Evolutionary conservation across 2,329 filamentous ascomycete species (phyloP), one percentile per base, ranked within the genome.

Genomic region (Alternaria metachromatica): DNA sequence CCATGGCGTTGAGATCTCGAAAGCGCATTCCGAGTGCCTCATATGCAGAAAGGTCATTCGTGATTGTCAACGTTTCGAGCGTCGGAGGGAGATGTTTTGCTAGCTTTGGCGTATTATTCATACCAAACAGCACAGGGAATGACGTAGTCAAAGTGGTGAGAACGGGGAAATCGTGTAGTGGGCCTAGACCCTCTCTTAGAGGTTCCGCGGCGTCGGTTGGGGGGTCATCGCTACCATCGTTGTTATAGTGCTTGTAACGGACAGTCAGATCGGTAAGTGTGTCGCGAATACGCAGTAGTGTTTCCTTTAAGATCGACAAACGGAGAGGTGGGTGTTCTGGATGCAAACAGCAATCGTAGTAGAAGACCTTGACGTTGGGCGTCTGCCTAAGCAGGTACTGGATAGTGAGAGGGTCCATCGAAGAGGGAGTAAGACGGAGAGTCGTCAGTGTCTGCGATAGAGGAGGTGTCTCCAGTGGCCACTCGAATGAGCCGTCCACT

Each of bases 301-400:
- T 48, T 3, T 46, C 41, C 18, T 12, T 46, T 10, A 54, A 20
- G 5, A 25, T 18, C 12, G 41, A 26, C 33, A 60, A 21, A 3
- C 37, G 37, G 25, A 55, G 23, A 18, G 41, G 20, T 12, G 21
- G 7, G 25, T 28, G 12, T 0, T 28, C 26, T 26, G 18, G 30
- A 33, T 58, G 33, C 25, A 48, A 25, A 21, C 25, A 48, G 28
- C 49, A 45, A 18, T 60, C 58, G 25, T 55, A 60, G 4, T 60
- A n/a, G 26, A 60, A 48, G 18, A 50, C 28, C 20, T 21, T 21
- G 26, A 60, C 37, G 20, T 60, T 54, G 5, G 58, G 41, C 12
- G 58, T 33, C 21, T 60, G 58, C 41, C 45, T 33, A 11, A 60
- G 58, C 13, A 60, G 8, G 2, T 37, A 41, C 10, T 54, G 15